Evolutionary conservation across 73 alveolate genomes (phyloP).

Genomic region (Paramecium sonneborni): DNA sequence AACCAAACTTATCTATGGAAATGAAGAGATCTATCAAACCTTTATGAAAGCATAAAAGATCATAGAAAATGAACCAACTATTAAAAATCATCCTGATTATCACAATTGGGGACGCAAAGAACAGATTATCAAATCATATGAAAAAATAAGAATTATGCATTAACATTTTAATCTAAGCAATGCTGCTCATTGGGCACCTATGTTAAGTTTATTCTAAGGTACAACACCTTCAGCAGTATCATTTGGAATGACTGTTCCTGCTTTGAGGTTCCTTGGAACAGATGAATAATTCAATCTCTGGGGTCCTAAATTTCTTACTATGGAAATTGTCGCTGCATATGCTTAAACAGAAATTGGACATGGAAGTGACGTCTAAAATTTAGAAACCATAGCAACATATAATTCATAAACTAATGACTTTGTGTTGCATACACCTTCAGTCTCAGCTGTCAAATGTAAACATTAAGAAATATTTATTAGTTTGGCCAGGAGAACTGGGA

Average conservation of each 20-base stretch:
- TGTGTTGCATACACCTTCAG: conserved; percentile 79
- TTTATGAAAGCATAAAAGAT: not conserved
- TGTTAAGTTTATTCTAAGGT: not conserved
- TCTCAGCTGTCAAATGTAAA: conserved; percentile 73
- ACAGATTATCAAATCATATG: not conserved
- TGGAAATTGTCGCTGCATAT: conserved; percentile 76
- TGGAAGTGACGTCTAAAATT: conserved; percentile 83
- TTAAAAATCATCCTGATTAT: not conserved
- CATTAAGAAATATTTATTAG: not conserved
- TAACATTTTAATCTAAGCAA: not conserved
- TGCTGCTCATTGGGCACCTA: not conserved
- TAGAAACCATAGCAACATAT: conserved; percentile 81
- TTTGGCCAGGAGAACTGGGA: conserved; percentile 92
- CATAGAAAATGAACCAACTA: not conserved
- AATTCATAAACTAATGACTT: conserved; percentile 75
- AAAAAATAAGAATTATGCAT: not conserved
- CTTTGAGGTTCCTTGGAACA: conserved; percentile 54
- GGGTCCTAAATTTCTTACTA: conserved; percentile 54
- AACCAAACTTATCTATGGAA: not conserved
- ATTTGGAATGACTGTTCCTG: conserved; percentile 53
- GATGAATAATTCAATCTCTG: conserved; percentile 57
- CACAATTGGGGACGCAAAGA: conserved; percentile 26
- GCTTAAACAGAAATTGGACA: conserved; percentile 89
- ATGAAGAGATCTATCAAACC: not conserved
- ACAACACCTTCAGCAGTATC: conserved; percentile 31